These are phyloP conservation scores for Teratosphaeria gauchensis DNA, from an alignment of 2,329 filamentous ascomycete species.

Conservation along the genomic window DNA sequence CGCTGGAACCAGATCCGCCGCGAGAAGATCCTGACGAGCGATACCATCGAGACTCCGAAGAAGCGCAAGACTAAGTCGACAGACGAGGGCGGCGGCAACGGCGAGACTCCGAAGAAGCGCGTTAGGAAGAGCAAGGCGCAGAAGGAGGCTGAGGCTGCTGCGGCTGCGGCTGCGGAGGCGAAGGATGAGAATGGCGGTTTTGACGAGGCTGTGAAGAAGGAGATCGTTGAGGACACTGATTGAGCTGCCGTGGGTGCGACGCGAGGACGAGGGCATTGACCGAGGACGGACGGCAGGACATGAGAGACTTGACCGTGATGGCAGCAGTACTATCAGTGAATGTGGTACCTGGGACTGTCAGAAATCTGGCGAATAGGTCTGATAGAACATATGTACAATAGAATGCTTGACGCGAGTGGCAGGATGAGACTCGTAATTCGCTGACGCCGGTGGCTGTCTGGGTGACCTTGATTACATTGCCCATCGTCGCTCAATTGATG, in stretches of 20 bases:
- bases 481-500: no score
- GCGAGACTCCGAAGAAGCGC: background rate
- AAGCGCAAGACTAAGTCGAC: slow-evolving; percentile 8
- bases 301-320: background rate
- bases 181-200: background rate
- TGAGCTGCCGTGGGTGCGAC: background rate
- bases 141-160: background rate
- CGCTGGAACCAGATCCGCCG: slow-evolving; percentile 18
- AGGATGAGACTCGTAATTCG: no score
- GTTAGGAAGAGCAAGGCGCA: slow-evolving; percentile 7
- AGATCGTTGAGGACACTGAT: background rate
- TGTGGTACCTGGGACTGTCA: background rate
- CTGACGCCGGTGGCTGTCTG: no score
- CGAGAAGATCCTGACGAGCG: slow-evolving; percentile 13
- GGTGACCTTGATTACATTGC: no score
- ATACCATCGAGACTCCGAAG: slow-evolving; percentile 8
- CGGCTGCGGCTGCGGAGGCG: background rate
- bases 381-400: no score
- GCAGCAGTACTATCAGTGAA: background rate
- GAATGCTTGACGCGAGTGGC: no score
- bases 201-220: slow-evolving; percentile 1
- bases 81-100: background rate
- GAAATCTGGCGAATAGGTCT: no score
- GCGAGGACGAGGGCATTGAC: background rate
- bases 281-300: background rate